These are phyloP conservation scores for Leptomonas pyrrhocoris DNA, from an alignment of 208 protist genomes.

Conservation along the genomic window DNA sequence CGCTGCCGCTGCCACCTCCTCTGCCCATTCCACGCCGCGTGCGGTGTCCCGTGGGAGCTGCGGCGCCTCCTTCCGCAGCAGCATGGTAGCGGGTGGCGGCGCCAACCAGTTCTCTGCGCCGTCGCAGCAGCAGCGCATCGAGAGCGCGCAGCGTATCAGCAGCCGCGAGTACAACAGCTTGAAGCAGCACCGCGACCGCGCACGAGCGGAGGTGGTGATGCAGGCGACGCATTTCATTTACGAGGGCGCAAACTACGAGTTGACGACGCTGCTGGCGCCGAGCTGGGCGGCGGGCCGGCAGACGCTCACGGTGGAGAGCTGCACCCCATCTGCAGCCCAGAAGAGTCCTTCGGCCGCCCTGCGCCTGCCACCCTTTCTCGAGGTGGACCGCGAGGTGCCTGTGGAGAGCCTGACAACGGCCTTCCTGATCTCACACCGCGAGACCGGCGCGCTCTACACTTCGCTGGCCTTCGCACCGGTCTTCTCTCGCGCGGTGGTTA, in stretches of 20 bases:
- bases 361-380: constrained; percentile 58
- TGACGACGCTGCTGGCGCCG: constrained; percentile 63
- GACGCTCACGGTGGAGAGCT: constrained; percentile 63
- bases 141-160: constrained; percentile 69
- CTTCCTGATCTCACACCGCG: constrained; percentile 68
- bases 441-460: constrained; percentile 76
- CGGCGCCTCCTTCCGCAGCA: constrained; percentile 24
- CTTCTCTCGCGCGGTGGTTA: constrained; percentile 47
- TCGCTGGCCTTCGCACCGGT: constrained; percentile 78
- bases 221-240: constrained; percentile 67
- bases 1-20: neutral
- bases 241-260: constrained; percentile 59
- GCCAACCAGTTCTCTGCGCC: constrained; percentile 1
- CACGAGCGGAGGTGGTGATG: constrained; percentile 51
- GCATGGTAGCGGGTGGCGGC: neutral
- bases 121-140: constrained; percentile 44
- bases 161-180: constrained; percentile 76
- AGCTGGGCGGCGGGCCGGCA: constrained; percentile 62
- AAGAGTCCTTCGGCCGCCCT: constrained; percentile 16
- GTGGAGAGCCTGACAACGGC: constrained; percentile 58
- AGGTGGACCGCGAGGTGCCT: constrained; percentile 75
- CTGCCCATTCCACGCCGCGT: neutral
- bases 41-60: constrained; percentile 16
- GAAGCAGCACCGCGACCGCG: constrained; percentile 54
- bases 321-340: neutral